These are phyloP conservation scores for Xerocomellus amylosporus DNA, from an alignment of 768 basidiomycete species.

Conservation along the genomic window DNA sequence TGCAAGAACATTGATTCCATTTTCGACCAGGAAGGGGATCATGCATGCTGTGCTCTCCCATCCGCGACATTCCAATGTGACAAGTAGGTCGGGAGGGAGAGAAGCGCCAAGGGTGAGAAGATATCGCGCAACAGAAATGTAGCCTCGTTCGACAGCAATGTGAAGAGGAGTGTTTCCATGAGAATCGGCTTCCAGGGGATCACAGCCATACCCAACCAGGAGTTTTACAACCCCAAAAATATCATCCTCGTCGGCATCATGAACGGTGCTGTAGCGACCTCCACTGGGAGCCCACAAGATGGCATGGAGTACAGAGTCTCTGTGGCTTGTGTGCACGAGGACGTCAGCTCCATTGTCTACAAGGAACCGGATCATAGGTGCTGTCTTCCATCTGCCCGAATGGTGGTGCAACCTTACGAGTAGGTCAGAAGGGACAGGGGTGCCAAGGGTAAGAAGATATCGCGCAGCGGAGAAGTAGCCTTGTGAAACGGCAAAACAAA, in stretches of 20 bases:
- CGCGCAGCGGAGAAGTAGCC: neutral
- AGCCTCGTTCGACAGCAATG: neutral
- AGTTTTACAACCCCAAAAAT: neutral
- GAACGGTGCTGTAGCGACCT: too few species aligned
- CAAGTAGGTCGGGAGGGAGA: too few species aligned
- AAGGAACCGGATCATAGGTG: neutral
- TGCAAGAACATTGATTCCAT: neutral
- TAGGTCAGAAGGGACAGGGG: neutral
- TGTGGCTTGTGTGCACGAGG: neutral
- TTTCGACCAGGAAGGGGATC: neutral
- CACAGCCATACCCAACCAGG: neutral
- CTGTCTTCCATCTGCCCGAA: neutral
- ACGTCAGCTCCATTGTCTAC: neutral
- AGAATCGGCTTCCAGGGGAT: neutral
- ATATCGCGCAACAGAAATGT: neutral
- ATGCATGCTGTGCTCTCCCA: neutral
- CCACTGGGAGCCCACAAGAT: neutral
- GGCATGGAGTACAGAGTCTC: neutral
- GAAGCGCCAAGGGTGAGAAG: neutral
- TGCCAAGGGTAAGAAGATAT: neutral
- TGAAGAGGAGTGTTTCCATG: neutral
- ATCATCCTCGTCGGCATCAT: neutral
- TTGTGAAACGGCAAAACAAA: neutral
- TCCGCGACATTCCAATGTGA: neutral
- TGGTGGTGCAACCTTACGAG: neutral